These are phyloP conservation scores for Sporothrix curviconia DNA, from an alignment of 2,329 filamentous ascomycete species.

Conservation along the genomic window DNA sequence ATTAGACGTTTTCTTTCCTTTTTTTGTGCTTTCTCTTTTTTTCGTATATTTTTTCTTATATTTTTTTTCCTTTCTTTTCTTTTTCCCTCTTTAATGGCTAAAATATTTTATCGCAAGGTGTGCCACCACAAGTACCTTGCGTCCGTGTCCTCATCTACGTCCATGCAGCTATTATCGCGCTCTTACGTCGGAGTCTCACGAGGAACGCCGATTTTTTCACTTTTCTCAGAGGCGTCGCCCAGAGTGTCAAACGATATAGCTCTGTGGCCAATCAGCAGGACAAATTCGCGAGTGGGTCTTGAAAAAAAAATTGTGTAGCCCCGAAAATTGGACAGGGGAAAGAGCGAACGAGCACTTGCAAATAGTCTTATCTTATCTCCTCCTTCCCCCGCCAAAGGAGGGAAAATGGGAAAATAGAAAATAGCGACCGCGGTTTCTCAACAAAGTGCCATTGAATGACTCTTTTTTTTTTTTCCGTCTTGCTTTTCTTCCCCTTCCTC, in stretches of 20 bases:
- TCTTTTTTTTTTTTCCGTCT: slow-evolving; percentile 13
- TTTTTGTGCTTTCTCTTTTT: neutral
- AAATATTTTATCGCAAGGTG: neutral
- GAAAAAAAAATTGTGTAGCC: slow-evolving; percentile 11
- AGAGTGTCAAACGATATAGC: too few relatives aligned
- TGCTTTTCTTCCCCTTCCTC: neutral
- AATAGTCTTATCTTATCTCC: slow-evolving; percentile 20
- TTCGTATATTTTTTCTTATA: neutral
- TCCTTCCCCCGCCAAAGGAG: slow-evolving; percentile 12
- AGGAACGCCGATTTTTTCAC: neutral
- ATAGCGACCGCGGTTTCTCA: slow-evolving; percentile 7
- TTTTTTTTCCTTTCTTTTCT: neutral
- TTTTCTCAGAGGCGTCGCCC: too few relatives aligned
- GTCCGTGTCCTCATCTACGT: too few relatives aligned
- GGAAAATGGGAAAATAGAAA: slow-evolving; percentile 13
- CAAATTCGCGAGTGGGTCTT: slow-evolving; percentile 13
- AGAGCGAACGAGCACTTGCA: neutral
- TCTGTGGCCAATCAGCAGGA: slow-evolving; percentile 6
- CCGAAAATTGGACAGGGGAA: slow-evolving; percentile 7
- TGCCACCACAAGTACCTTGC: too few relatives aligned
- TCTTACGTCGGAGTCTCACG: slow-evolving; percentile 8
- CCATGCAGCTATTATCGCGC: neutral
- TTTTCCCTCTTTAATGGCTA: neutral
- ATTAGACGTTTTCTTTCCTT: neutral
- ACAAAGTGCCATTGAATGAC: slow-evolving; percentile 13